These are phyloP conservation scores for Penicillium sp. DNA, from an alignment of 2,329 filamentous ascomycete genomes.

Conservation along the genomic window DNA sequence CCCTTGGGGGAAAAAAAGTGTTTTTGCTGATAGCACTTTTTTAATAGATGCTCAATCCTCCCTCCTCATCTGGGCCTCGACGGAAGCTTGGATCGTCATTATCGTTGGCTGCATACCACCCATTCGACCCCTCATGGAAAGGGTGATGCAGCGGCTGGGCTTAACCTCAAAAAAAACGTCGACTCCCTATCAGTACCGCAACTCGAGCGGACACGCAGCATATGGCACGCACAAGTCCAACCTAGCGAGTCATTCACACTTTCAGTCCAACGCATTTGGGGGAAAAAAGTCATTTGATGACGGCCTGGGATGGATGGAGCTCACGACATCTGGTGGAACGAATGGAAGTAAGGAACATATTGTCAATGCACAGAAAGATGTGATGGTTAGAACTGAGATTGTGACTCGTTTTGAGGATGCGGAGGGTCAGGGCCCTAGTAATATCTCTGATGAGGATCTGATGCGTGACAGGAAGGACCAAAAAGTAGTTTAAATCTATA, in stretches of 20 bases:
- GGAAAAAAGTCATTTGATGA: neutral
- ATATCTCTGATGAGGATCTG: neutral
- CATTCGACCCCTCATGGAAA: conserved; percentile 15
- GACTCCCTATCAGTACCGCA: neutral
- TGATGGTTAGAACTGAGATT: conserved; percentile 10
- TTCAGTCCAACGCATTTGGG: neutral
- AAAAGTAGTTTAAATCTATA: neutral
- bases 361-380: neutral
- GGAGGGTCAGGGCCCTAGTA: neutral
- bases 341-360: conserved; percentile 7
- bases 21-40: neutral
- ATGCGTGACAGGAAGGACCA: neutral
- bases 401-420: conserved; percentile 3
- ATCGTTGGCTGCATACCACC: conserved; percentile 21
- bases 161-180: conserved; percentile 8
- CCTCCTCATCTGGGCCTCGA: conserved; percentile 21
- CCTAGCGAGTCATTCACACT: neutral
- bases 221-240: conserved; percentile 5
- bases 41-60: conserved; percentile 10
- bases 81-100: conserved; percentile 21
- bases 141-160: conserved; percentile 9
- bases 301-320: conserved; percentile 1
- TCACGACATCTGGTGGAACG: neutral
- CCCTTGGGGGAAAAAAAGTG: neutral
- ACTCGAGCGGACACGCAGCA: neutral